Conservation (phyloP, 495 filamentous ascomycete genomes). For the Schizothecium vesticola region DNA sequence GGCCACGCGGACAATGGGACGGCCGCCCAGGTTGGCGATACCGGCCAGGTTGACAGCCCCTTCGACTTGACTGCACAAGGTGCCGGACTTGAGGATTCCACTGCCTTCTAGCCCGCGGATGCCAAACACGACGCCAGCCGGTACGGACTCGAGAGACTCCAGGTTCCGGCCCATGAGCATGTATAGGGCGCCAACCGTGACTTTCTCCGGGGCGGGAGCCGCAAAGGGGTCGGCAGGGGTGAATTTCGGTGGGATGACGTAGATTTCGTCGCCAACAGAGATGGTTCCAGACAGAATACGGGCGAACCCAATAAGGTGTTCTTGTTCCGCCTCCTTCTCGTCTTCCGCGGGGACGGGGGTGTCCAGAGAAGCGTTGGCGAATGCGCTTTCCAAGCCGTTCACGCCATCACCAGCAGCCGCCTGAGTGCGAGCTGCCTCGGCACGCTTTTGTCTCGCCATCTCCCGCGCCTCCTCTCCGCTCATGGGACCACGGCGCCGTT, state of each 20-base stretch:
- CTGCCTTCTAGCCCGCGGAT: conserved; percentile 87
- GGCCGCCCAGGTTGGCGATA: conserved; percentile 60
- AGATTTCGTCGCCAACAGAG: conserved; percentile 82
- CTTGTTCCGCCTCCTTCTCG: conserved; percentile 59
- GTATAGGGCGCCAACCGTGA: conserved; percentile 83
- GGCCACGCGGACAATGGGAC: conserved; percentile 92
- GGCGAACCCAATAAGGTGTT: conserved; percentile 92
- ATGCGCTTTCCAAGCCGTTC: conserved; percentile 27
- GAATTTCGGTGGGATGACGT: conserved; percentile 89
- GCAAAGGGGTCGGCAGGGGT: conserved; percentile 71
- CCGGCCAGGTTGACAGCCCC: conserved; percentile 93
- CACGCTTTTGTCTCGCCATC: conserved; percentile 78
- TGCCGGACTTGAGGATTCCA: conserved; percentile 84
- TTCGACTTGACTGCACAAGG: conserved; percentile 80
- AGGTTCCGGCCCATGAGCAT: conserved; percentile 92
- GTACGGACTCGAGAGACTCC: conserved; percentile 75
- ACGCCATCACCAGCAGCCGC: conserved; percentile 30
- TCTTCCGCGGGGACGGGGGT: conserved; percentile 46
- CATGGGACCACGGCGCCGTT: conserved; percentile 69
- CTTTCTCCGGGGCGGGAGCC: conserved; percentile 71
- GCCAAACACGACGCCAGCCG: conserved; percentile 94
- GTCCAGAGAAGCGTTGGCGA: conserved; percentile 41
- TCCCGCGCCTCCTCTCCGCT: conserved; percentile 87
- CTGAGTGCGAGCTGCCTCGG: conserved; percentile 74
- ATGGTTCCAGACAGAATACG: conserved; percentile 87